Evolutionary conservation across 73 alveolate species (phyloP), one percentile per base, ranked within the genome.

Genomic region (Diophrys appendiculata): DNA sequence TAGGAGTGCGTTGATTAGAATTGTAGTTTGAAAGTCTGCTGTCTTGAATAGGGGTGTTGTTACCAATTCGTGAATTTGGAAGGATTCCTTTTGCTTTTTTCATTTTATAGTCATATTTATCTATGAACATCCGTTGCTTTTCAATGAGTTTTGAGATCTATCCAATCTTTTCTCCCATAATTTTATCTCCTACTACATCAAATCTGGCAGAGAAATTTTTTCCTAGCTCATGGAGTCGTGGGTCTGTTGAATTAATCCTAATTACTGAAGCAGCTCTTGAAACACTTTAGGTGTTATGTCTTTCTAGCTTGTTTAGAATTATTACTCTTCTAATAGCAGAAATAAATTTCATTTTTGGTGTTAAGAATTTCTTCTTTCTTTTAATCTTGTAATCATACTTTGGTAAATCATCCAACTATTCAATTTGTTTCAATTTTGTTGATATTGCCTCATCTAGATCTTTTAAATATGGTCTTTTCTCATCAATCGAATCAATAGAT

Each of bases 261-360:
- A 43, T 43, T 43, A 11, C 60, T 43, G 5, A 5, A 5, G 18
- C 60, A 11, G 60, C 60, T 11, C 18, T 43, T 18, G 18, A 11
- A 5, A 43, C 5, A 43, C n/a, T 43, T 43, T 11, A 43, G 60
- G 60, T 43, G 60, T 5, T 43, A 5, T 43, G 5, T 43, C 18
- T 18, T 43, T 43, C 60, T 43, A 43, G 18, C 18, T 43, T 43
- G 18, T 43, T 43, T 11, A 43, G 60, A 11, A 43, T 11, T 43
- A 43, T 43, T 11, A 43, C 60, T 43, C 60, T 43, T 18, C 60
- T 43, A 43, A 43, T 18, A 5, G 60, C 60, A 11, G n/a, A 5
- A 11, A 11, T 43, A 70, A 70, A 70, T 30, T 30, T 70, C n/a
- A 30, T 65, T 22, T 1, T 70, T 30, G 78, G 78, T 1, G 78